Base-by-base conservation (phyloP, 2,329 filamentous ascomycete species). In the Penicillium sp. region DNA sequence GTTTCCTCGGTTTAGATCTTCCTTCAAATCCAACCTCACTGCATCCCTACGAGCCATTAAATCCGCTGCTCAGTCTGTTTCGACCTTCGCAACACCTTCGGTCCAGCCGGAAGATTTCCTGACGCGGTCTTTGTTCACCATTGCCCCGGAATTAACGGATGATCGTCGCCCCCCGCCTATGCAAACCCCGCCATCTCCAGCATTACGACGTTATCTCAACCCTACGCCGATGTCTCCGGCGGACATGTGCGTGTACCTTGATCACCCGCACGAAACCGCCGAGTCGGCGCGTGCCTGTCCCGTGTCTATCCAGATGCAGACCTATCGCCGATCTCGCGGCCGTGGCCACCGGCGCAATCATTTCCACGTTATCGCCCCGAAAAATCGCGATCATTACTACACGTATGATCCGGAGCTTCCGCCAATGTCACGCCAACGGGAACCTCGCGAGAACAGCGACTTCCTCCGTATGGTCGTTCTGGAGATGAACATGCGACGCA, bases 401-500 rank as follows among this genome's bases (percentile, higher is more conserved):
- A 57, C 59, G 1, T 69, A 65, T 22, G 68, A 70, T 42, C 64
- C 66, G 10, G 69, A 70, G 41, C 61, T 67, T 4, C 68, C 71
- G 2, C 74, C 78, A 2, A 68, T 74, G 44, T 74, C 78, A 14
- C 79, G 82, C 10, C 81, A 82, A 58, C 76, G 83, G n/a, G 83
- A 86, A 61, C 80, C 81, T 25, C 74, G 83, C 45, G 83, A 86
- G 62, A 86, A 86, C 65, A 75, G 79, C 57, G 79, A 86, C 61
- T 86, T 86, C 64, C 69, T 86, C 42, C 79, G 83, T 31, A 79
- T 86, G 57, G 81, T 85, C 14, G 83, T 86, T 10, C 73, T 86
- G 43, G 83, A 86, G 68, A 85, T 86, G 82, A 85, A 86, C 65
- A 86, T 86, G 83, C 78, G 83, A 33, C 78, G 83, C 39, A 76